These are phyloP conservation scores for Suzukiozyma palmioleophila DNA, from an alignment of 1,139 yeast species.

Conservation along the genomic window DNA sequence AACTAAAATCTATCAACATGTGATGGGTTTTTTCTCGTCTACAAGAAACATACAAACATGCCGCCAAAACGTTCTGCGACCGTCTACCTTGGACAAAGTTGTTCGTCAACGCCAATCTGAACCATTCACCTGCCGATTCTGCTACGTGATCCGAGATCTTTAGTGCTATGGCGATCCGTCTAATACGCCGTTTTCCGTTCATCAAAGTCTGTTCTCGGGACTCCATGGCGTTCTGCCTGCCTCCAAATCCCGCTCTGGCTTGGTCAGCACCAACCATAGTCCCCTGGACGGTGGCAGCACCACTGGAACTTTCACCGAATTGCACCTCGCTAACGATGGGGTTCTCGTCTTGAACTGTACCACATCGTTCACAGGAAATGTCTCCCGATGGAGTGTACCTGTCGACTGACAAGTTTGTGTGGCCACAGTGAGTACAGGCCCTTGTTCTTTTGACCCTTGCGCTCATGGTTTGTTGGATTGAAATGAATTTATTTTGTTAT, in stretches of 20 bases:
- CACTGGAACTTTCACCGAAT: constrained; percentile 85
- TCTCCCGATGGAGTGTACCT: constrained; percentile 63
- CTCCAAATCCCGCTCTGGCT: constrained; percentile 64
- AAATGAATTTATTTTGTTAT: background rate
- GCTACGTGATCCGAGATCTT: constrained; percentile 78
- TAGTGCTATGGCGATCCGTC: constrained; percentile 74
- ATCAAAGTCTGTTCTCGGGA: constrained; percentile 83
- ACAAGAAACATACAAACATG: constrained; percentile 92
- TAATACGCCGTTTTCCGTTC: constrained; percentile 74
- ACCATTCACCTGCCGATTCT: constrained; percentile 87
- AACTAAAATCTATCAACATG: constrained; percentile 92
- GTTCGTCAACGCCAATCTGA: constrained; percentile 74
- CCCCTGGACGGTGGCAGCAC: constrained; percentile 96
- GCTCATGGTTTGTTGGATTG: constrained; percentile 4
- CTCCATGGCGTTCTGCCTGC: constrained; percentile 68
- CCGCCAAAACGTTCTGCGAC: constrained; percentile 90
- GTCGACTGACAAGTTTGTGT: constrained; percentile 28
- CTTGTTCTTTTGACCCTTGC: constrained; percentile 10
- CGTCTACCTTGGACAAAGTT: constrained; percentile 95
- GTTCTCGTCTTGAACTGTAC: constrained; percentile 83
- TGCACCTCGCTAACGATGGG: constrained; percentile 95
- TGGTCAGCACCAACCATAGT: constrained; percentile 89
- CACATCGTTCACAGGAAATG: constrained; percentile 76
- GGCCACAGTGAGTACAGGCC: constrained; percentile 31
- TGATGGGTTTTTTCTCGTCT: constrained; percentile 88